Evolutionary conservation across 345 rosid genomes (phyloP).

Genomic region (Arabidopsis arenosa): DNA sequence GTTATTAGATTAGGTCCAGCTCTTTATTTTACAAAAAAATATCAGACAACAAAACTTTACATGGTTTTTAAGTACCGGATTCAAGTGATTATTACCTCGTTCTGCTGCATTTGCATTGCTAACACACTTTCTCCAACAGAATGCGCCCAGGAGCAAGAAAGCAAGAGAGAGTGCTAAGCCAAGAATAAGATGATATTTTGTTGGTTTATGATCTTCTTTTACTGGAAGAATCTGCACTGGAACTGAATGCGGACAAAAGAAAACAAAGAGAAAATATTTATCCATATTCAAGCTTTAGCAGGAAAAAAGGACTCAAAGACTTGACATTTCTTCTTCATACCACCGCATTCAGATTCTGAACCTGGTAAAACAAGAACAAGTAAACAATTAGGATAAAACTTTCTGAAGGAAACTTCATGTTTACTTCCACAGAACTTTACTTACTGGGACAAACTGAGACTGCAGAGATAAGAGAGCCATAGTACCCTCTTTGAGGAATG

Average conservation of each 20-base stretch:
- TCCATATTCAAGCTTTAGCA: not conserved
- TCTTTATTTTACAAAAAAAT: not conserved
- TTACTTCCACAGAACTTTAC: constrained; percentile 8
- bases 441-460: constrained; percentile 55
- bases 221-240: constrained; percentile 1
- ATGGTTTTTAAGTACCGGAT: not conserved
- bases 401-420: not conserved
- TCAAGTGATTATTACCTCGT: not conserved
- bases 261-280: not conserved
- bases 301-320: not conserved
- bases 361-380: constrained; percentile 31
- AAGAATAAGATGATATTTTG: constrained; percentile 11
- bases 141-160: constrained; percentile 37
- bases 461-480: constrained; percentile 73
- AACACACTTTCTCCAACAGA: constrained; percentile 47
- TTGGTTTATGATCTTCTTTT: constrained; percentile 22
- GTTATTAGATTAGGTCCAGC: constrained; percentile 1
- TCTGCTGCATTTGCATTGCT: constrained; percentile 8
- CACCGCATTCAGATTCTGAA: constrained; percentile 41
- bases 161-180: constrained; percentile 46
- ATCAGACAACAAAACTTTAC: not conserved
- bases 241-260: constrained; percentile 10
- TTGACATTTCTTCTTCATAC: constrained; percentile 35
- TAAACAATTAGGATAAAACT: not conserved
- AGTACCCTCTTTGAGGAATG: constrained; percentile 54